These are phyloP conservation scores for Golovinomyces cichoracearum DNA, from an alignment of 2,329 filamentous ascomycete species.

Conservation along the genomic window DNA sequence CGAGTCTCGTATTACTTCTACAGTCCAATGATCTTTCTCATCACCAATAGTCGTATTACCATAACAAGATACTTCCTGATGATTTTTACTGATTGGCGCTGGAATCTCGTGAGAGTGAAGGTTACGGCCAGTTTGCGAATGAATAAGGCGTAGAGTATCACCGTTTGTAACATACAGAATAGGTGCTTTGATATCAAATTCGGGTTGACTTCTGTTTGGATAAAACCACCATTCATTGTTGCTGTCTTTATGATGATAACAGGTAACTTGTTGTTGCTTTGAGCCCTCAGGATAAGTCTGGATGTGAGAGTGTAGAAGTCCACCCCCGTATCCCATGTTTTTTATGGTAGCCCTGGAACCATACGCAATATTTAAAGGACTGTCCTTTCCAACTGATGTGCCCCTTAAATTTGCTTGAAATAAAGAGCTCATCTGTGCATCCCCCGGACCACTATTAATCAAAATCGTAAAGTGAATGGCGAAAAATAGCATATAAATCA, in stretches of 20 bases:
- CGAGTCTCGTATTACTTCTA: slow-evolving; percentile 78
- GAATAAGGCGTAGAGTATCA: slow-evolving; percentile 60
- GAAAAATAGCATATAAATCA: slow-evolving; percentile 91
- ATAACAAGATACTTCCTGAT: slow-evolving; percentile 85
- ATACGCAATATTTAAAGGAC: slow-evolving; percentile 69
- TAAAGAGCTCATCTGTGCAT: slow-evolving; percentile 98
- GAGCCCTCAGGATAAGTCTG: slow-evolving; percentile 93
- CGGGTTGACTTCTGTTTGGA: slow-evolving; percentile 54
- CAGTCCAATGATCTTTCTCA: slow-evolving; percentile 88
- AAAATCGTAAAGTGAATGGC: slow-evolving; percentile 84
- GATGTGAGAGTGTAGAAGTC: slow-evolving; percentile 83
- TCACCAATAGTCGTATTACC: slow-evolving; percentile 89
- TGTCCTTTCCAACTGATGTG: slow-evolving; percentile 81
- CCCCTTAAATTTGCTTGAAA: slow-evolving; percentile 93
- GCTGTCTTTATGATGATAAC: slow-evolving; percentile 97
- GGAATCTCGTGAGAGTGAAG: slow-evolving; percentile 80
- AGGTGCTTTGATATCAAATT: slow-evolving; percentile 46
- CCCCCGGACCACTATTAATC: slow-evolving; percentile 77
- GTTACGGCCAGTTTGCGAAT: slow-evolving; percentile 88
- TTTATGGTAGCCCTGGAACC: slow-evolving; percentile 83
- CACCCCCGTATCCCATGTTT: slow-evolving; percentile 98
- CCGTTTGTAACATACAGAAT: slow-evolving; percentile 53
- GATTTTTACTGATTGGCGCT: slow-evolving; percentile 67
- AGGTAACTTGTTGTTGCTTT: slow-evolving; percentile 83
- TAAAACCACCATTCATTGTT: slow-evolving; percentile 99